A percentile compares a stretch with the other conserved stretches of the same genome.
These are phyloP conservation scores for Histomonas meleagridis DNA, from an alignment of 208 protist species.

Conservation along the genomic window DNA sequence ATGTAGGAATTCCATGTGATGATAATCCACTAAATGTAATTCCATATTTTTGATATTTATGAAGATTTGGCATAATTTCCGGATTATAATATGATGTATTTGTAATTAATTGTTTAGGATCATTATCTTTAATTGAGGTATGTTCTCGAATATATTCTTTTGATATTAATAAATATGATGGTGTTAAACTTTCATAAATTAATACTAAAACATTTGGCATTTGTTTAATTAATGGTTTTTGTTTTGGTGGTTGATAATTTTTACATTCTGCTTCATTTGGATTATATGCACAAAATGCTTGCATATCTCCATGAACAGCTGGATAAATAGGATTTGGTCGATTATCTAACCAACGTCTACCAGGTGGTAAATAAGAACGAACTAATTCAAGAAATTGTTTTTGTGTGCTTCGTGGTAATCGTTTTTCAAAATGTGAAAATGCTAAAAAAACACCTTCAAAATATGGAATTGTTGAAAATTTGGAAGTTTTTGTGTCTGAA, in stretches of 20 bases:
- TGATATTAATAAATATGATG: not conserved
- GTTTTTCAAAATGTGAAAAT: not conserved
- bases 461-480: not conserved
- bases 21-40: not conserved
- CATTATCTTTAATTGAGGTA: not conserved
- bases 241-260: not conserved
- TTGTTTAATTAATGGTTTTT: not conserved
- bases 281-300: slow-evolving; percentile 34
- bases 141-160: not conserved
- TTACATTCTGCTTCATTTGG: not conserved
- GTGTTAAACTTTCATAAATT: not conserved
- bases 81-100: not conserved
- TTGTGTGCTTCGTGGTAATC: too few species aligned
- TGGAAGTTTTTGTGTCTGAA: not conserved
- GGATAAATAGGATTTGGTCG: not conserved
- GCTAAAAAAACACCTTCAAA: not conserved
- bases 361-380: not conserved
- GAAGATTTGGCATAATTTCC: not conserved
- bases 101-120: not conserved
- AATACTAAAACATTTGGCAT: not conserved
- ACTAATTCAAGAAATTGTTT: not conserved
- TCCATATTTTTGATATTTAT: not conserved
- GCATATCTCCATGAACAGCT: not conserved
- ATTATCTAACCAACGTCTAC: not conserved
- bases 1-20: not conserved